phyloP scores from a whole-genome alignment of 345 rosid species.

The Lagerstroemia speciosa region DNA sequence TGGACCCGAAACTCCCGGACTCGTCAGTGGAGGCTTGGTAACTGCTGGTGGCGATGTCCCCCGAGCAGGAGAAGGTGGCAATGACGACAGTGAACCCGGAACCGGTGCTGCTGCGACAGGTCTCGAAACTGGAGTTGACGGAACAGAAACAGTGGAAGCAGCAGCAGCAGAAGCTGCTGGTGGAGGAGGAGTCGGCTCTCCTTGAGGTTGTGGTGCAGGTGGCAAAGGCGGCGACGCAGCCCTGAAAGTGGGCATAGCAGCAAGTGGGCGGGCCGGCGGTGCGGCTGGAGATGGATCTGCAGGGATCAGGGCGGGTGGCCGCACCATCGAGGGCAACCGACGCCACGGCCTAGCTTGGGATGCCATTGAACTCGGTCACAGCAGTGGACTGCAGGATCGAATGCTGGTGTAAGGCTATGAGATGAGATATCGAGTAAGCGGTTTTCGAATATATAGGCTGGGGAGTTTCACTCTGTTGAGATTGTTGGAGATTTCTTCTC shows the following conservation, averaged over 20 bases:
- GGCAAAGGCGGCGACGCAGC: too few relatives aligned
- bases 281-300: background rate
- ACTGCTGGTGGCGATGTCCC: background rate
- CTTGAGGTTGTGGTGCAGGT: conserved; percentile 17
- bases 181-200: conserved; percentile 6
- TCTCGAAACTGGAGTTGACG: conserved; percentile 16
- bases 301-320: conserved; percentile 15
- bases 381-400: background rate
- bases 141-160: conserved; percentile 17
- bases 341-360: conserved; percentile 42
- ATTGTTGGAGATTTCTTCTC: background rate
- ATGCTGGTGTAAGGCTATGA: background rate
- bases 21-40: background rate
- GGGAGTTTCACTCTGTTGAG: background rate
- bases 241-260: background rate
- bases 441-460: background rate
- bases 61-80: conserved; percentile 15
- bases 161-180: background rate
- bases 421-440: background rate
- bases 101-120: conserved; percentile 17
- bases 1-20: too few relatives aligned
- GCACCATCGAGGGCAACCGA: conserved; percentile 38
- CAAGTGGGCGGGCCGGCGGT: background rate
- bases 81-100: conserved; percentile 23
- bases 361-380: conserved; percentile 16